A percentile compares a stretch with the other conserved stretches of the same genome.
Evolutionary conservation across 257 asterid species (phyloP).

Genomic region (Ehretia macrophylla): DNA sequence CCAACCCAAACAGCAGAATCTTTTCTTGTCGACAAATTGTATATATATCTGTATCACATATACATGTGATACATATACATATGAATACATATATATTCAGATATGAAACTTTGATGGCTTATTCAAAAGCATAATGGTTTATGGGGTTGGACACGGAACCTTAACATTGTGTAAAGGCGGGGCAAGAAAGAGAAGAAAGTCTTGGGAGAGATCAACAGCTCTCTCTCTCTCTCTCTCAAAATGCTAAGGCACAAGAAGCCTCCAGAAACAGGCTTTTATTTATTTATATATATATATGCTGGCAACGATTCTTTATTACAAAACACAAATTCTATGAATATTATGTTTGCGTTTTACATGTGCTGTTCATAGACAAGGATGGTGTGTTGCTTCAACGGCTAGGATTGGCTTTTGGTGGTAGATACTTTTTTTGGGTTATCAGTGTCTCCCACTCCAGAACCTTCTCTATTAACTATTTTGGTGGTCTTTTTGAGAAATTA

Average conservation of each 20-base stretch:
- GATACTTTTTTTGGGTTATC: slow-evolving; percentile 8
- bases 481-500: too few species aligned
- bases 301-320: background rate
- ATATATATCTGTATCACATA: background rate
- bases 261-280: slow-evolving; percentile 38
- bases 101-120: background rate
- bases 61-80: slow-evolving; percentile 1
- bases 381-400: slow-evolving; percentile 9
- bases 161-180: slow-evolving; percentile 13
- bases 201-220: slow-evolving; percentile 13
- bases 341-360: background rate
- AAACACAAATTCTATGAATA: background rate
- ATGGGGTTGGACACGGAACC: slow-evolving; percentile 19
- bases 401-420: slow-evolving; percentile 4
- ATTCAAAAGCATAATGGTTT: background rate
- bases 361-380: background rate
- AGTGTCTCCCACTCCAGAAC: slow-evolving; percentile 19
- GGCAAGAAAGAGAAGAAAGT: background rate
- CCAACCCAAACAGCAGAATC: background rate
- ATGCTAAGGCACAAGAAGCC: slow-evolving; percentile 30
- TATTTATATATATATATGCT: slow-evolving; percentile 14
- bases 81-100: background rate
- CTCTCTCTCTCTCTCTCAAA: slow-evolving; percentile 13
- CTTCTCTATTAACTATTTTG: slow-evolving; percentile 16
- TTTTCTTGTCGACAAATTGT: slow-evolving; percentile 50